A percentile compares a stretch with the other conserved stretches of the same genome.
Evolutionary conservation across 75 land plant species (phyloP).

Genomic region (Cunninghamia lanceolata): DNA sequence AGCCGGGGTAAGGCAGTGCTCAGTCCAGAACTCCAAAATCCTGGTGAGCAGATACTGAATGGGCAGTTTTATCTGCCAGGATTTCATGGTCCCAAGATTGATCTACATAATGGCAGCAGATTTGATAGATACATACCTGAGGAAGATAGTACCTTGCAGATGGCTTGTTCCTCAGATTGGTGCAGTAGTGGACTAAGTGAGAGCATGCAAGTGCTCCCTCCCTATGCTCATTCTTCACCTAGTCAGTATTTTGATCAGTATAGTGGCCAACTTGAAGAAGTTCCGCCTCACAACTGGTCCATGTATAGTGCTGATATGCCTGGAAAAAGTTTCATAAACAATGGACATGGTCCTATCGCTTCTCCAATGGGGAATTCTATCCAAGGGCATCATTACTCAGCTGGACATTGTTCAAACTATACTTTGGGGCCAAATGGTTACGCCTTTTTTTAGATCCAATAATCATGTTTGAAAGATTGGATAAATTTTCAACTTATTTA

Average conservation of each 20-base stretch:
- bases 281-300: conserved; percentile 33
- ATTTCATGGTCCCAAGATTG: conserved; percentile 10
- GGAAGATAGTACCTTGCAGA: conserved; percentile 10
- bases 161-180: conserved; percentile 2
- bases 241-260: conserved; percentile 18
- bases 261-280: conserved; percentile 25
- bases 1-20: conserved; percentile 24
- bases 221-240: conserved; percentile 23
- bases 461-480: background rate
- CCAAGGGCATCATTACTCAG: conserved; percentile 27
- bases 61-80: conserved; percentile 39
- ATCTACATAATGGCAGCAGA: background rate
- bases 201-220: conserved; percentile 22
- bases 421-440: conserved; percentile 40
- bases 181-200: conserved; percentile 13
- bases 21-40: conserved; percentile 25
- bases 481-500: conserved; percentile 4
- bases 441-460: conserved; percentile 12
- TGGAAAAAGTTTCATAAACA: conserved; percentile 11
- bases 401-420: conserved; percentile 27
- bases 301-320: conserved; percentile 20
- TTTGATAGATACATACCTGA: conserved; percentile 18
- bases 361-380: conserved; percentile 32
- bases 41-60: conserved; percentile 26
- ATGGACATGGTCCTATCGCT: conserved; percentile 23